Evolutionary conservation across 2,329 filamentous ascomycete genomes (phyloP), one percentile per base, ranked within the genome.

Genomic region (Stagonosporopsis rhizophila): DNA sequence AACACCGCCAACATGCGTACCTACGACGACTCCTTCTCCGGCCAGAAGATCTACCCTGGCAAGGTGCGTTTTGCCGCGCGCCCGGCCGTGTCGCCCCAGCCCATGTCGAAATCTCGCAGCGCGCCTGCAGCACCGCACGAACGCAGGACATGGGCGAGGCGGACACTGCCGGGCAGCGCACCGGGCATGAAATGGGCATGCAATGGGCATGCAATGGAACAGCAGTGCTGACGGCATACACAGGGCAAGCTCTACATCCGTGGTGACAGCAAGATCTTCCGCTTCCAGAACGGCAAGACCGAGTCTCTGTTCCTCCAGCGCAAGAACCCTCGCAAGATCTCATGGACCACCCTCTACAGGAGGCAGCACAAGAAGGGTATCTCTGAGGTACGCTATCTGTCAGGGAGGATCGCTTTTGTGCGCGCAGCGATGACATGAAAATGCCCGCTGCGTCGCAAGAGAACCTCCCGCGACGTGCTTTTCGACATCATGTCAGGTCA

Each of bases 341-440:
- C 94, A 74, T 99, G 95, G 95, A 99, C 95, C 72, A 89, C 93
- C 76, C 91, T 99, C 68, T 99, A 91, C 91, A 89, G 95, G 82
- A 91, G 94, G 83, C 91, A 96, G 85, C 94, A 97, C 90, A 95
- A 93, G 87, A 99, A 99, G 92, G 95, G 95, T 89, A 96, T 98
- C 85, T 96, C 94, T 87, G 95, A 99, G 93, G 95, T 98, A 89
- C 53, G 53, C 47, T 52, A 51, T 52, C 48, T 56, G 47, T 56
- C 53, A 42, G 32, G 53, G 53, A 56, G 47, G 53, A 52, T 34
- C 23, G 46, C 47, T 48, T 42, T 23, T 47, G 53, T 27, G 53
- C 32, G 30, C 32, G 30, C 37, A n/a, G 49, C 47, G 50, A 59
- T 49, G 64, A 52, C 56, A 64, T 69, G 67, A 67, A 62, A 67